Evolutionary conservation across 192 early-diverging fungal species (phyloP).

Genomic region (Jimgerdemannia flammicorona): DNA sequence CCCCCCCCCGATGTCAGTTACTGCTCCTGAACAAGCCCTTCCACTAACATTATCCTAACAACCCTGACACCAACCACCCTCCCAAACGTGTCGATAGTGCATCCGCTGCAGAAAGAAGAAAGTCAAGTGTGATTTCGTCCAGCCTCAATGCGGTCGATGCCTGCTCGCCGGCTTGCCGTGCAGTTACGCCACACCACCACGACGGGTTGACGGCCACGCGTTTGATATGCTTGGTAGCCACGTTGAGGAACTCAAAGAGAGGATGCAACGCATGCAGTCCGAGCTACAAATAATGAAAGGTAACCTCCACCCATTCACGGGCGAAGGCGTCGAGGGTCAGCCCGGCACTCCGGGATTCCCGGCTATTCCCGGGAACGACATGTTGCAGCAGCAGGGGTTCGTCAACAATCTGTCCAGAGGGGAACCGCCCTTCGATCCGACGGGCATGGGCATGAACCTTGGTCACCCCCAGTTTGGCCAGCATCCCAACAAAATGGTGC

Average conservation of each 20-base stretch:
- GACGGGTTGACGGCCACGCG: slow-evolving; percentile 36
- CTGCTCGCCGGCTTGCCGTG: slow-evolving; percentile 32
- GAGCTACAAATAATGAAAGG: slow-evolving; percentile 35
- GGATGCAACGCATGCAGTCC: slow-evolving; percentile 41
- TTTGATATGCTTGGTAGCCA: slow-evolving; percentile 38
- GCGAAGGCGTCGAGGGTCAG: slow-evolving; percentile 7
- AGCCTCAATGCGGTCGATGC: slow-evolving; percentile 38
- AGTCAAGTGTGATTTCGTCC: slow-evolving; percentile 42
- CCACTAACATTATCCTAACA: neutral
- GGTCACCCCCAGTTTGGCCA: neutral
- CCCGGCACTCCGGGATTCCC: neutral
- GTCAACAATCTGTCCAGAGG: neutral
- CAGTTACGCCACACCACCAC: slow-evolving; percentile 36
- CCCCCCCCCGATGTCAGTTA: no score
- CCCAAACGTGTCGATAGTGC: slow-evolving; percentile 22
- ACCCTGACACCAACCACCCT: neutral
- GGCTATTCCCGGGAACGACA: neutral
- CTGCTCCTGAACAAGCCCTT: neutral
- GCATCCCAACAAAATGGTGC: slow-evolving; percentile 3
- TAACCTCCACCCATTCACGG: slow-evolving; percentile 32
- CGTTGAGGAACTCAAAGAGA: slow-evolving; percentile 37
- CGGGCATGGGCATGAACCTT: slow-evolving; percentile 2
- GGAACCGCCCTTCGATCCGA: neutral
- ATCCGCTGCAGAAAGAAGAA: slow-evolving; percentile 42
- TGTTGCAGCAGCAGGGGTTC: neutral